These are phyloP conservation scores for Heterobasidion occidentale DNA, from an alignment of 1,284 basidiomycete species.

Conservation along the genomic window DNA sequence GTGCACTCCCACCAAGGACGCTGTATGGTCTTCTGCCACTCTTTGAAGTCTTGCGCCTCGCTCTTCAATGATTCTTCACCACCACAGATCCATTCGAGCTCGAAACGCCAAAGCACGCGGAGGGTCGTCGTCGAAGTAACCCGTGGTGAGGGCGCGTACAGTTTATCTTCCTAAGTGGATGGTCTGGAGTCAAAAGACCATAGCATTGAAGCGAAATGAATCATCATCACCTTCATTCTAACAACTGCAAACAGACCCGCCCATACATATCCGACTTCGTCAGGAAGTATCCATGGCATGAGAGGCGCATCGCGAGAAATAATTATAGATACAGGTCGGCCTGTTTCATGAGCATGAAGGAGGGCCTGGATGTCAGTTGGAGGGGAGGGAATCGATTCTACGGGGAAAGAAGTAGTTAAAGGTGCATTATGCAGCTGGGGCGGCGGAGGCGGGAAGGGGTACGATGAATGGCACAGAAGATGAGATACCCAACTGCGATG, in stretches of 20 bases:
- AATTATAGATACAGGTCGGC: constrained; percentile 1
- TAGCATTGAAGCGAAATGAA: constrained; percentile 1
- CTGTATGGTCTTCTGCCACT: constrained; percentile 8
- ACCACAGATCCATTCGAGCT: constrained; percentile 29
- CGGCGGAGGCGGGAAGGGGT: no score
- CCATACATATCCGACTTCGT: constrained; percentile 10
- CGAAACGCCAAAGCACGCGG: constrained; percentile 24
- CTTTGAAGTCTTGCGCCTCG: constrained; percentile 1
- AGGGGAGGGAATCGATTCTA: no score
- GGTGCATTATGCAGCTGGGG: no score
- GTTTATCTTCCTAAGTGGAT: background rate
- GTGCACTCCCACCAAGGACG: constrained; percentile 28
- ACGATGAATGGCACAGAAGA: no score
- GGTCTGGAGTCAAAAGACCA: constrained; percentile 3
- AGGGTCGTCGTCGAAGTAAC: background rate
- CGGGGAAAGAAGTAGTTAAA: no score
- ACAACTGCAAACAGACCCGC: constrained; percentile 7
- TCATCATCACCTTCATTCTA: constrained; percentile 1
- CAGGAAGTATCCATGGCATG: constrained; percentile 9
- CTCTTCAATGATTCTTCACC: constrained; percentile 23
- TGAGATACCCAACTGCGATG: no score
- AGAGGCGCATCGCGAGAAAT: constrained; percentile 8
- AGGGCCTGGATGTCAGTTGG: background rate
- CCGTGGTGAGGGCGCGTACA: background rate
- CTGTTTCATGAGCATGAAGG: background rate